phyloP scores from a whole-genome alignment of 2,329 filamentous ascomycete species.

The Septoria linicola region DNA sequence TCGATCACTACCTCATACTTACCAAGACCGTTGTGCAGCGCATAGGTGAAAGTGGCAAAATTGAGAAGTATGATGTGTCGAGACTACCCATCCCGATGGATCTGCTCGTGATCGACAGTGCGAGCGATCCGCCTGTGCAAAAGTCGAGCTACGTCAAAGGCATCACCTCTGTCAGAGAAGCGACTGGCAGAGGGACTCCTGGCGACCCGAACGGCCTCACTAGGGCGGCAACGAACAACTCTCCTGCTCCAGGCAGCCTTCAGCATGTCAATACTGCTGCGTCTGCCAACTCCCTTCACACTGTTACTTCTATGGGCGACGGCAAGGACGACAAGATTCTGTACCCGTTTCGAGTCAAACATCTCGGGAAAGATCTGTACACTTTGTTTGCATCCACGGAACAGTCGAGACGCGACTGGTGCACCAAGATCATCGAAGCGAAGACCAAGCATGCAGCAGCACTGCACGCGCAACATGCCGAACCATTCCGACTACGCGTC shows the following conservation, averaged over 20 bases:
- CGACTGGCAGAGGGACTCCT: conserved; percentile 42
- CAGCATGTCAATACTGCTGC: conserved; percentile 67
- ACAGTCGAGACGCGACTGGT: conserved; percentile 81
- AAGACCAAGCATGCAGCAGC: conserved; percentile 92
- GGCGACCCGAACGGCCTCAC: conserved; percentile 50
- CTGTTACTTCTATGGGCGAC: conserved; percentile 53
- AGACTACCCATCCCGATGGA: conserved; percentile 97
- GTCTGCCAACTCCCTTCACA: conserved; percentile 52
- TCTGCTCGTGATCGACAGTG: conserved; percentile 84
- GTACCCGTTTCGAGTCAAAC: conserved; percentile 94
- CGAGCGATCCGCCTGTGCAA: conserved; percentile 85
- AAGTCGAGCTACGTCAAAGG: conserved; percentile 68
- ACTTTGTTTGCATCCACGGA: conserved; percentile 80
- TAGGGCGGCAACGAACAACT: conserved; percentile 41
- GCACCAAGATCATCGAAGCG: conserved; percentile 86
- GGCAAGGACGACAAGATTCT: conserved; percentile 73
- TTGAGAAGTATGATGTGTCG: conserved; percentile 85
- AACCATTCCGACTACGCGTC: conserved; percentile 88
- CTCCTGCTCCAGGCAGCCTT: conserved; percentile 52
- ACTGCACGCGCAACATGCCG: conserved; percentile 86
- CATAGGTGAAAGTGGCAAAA: conserved; percentile 71
- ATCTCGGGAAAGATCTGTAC: conserved; percentile 90
- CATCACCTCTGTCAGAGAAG: conserved; percentile 64
- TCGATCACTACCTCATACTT: conserved; percentile 94
- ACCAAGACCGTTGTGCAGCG: conserved; percentile 70